Evolutionary conservation across 2,329 filamentous ascomycete species (phyloP).

Genomic region (Dothistroma septosporum): DNA sequence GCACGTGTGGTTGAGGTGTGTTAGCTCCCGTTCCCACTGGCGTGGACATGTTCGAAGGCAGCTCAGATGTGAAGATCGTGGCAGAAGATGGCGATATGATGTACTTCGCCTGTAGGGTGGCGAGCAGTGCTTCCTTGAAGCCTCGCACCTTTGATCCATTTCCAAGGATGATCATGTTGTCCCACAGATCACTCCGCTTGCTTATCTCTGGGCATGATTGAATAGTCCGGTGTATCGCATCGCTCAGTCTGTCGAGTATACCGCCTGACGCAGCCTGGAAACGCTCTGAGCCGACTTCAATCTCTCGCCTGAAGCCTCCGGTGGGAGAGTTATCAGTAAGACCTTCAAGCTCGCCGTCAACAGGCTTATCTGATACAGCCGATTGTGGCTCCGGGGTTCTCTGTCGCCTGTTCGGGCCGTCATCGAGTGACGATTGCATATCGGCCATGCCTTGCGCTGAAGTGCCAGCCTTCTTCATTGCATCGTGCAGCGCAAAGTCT

Average conservation of each 20-base stretch:
- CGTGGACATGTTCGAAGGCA: constrained; percentile 89
- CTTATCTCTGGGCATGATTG: constrained; percentile 78
- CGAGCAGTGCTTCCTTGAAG: constrained; percentile 82
- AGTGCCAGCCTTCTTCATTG: constrained; percentile 50
- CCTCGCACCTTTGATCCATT: constrained; percentile 72
- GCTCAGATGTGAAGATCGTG: constrained; percentile 94
- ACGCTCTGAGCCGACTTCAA: constrained; percentile 73
- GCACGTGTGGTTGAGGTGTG: constrained; percentile 66
- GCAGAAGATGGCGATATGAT: constrained; percentile 87
- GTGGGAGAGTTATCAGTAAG: constrained; percentile 22
- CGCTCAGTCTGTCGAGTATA: constrained; percentile 78
- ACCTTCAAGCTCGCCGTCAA: constrained; percentile 30
- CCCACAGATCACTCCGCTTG: constrained; percentile 84
- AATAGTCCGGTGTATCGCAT: constrained; percentile 77
- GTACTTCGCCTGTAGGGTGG: constrained; percentile 75
- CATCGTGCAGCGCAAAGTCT: constrained; percentile 56
- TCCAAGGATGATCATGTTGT: constrained; percentile 84
- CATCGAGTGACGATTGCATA: constrained; percentile 51
- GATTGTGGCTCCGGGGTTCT: constrained; percentile 37
- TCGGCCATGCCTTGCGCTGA: constrained; percentile 46
- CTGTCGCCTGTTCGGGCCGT: constrained; percentile 40
- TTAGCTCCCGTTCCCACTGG: constrained; percentile 86
- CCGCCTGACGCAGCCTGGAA: constrained; percentile 61
- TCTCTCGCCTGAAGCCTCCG: constrained; percentile 51
- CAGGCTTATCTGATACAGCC: constrained; percentile 33